phyloP scores from a whole-genome alignment of 176 grass and related monocot species.

The Triticum timopheevii region DNA sequence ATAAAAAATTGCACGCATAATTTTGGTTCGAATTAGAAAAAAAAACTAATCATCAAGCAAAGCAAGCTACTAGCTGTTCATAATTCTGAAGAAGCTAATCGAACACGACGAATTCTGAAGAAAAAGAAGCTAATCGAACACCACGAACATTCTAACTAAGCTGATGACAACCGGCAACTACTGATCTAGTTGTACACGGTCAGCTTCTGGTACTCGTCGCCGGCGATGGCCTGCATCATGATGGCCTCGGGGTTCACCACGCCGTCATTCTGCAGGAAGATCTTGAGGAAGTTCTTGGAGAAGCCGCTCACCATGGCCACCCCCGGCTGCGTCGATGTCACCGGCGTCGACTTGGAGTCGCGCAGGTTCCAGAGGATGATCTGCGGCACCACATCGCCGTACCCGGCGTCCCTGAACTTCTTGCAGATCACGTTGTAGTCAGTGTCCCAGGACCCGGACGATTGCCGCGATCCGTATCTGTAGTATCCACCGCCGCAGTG shows the following conservation, averaged over 20 bases:
- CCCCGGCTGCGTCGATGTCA: conserved; percentile 34
- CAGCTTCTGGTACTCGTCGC: background rate
- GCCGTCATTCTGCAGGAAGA: conserved; percentile 37
- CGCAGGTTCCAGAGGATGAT: background rate
- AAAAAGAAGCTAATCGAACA: background rate
- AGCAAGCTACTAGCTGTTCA: background rate
- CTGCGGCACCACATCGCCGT: background rate
- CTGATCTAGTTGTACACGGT: background rate
- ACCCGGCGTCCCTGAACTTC: background rate
- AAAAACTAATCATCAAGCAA: background rate
- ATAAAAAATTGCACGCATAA: no score
- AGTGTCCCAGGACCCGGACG: background rate
- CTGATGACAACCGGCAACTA: background rate
- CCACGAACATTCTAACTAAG: background rate
- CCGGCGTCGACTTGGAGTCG: conserved; percentile 4
- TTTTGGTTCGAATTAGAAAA: no score
- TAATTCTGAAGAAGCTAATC: background rate
- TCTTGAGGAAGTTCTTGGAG: conserved; percentile 48
- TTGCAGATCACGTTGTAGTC: background rate
- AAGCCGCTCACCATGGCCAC: conserved; percentile 50
- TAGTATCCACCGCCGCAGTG: background rate
- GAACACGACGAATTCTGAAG: background rate
- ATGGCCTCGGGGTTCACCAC: background rate
- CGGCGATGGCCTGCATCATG: background rate
- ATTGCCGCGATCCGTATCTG: background rate